These are phyloP conservation scores for Nannochloris sp. DNA, from an alignment of 139 green algal genomes.

Conservation along the genomic window DNA sequence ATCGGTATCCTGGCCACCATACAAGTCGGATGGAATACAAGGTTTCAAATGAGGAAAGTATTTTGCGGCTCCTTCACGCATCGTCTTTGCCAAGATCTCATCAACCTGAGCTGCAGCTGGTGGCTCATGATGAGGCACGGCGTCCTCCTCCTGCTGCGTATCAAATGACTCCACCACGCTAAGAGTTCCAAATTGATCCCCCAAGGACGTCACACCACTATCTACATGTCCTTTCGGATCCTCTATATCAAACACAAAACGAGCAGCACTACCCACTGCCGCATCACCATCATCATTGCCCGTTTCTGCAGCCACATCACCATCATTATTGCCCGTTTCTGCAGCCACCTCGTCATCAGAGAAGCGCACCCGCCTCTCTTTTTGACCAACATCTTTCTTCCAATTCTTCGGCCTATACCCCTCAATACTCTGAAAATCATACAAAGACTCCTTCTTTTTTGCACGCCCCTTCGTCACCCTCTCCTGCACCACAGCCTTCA, in stretches of 20 bases:
- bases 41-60: slow-evolving; percentile 18
- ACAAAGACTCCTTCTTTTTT: not conserved
- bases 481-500: slow-evolving; percentile 26
- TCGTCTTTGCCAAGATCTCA: not conserved
- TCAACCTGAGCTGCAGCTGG: not conserved
- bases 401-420: slow-evolving; percentile 20
- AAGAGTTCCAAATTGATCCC: slow-evolving; percentile 5
- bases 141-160: too few relatives aligned
- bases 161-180: not conserved
- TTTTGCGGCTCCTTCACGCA: slow-evolving; percentile 4
- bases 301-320: not conserved
- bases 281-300: not conserved
- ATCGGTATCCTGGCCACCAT: not conserved
- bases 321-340: not conserved
- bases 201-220: not conserved
- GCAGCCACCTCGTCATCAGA: too few relatives aligned
- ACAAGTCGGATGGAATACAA: slow-evolving; percentile 16
- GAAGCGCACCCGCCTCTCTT: not conserved
- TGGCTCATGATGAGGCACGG: too few relatives aligned
- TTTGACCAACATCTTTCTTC: not conserved
- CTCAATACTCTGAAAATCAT: slow-evolving; percentile 12
- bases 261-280: not conserved
- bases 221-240: slow-evolving; percentile 3
- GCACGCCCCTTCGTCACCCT: not conserved
- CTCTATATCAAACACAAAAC: slow-evolving; percentile 15